A percentile compares a stretch with the other conserved stretches of the same genome.
These are phyloP conservation scores for Hypomyces rosellus DNA, from an alignment of 2,329 filamentous ascomycete genomes.

Conservation along the genomic window DNA sequence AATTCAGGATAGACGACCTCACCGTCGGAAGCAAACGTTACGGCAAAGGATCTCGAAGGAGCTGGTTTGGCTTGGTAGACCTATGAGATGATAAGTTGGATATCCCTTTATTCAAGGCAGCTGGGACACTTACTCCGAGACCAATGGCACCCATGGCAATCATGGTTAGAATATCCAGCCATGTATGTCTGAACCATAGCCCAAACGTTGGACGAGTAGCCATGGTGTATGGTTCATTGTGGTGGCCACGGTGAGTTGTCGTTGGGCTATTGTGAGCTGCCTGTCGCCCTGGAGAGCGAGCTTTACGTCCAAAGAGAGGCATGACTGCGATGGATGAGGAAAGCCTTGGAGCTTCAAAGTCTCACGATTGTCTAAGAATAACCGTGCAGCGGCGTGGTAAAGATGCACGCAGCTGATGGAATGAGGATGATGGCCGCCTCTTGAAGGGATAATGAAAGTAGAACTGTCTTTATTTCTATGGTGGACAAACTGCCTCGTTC, in stretches of 20 bases:
- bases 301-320: constrained; percentile 7
- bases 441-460: no score
- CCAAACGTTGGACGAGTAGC: constrained; percentile 53
- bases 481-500: no score
- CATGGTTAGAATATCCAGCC: constrained; percentile 65
- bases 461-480: no score
- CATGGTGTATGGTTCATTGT: constrained; percentile 33
- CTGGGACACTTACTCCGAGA: constrained; percentile 48
- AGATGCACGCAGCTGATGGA: no score
- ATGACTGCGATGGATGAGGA: neutral
- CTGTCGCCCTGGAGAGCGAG: neutral
- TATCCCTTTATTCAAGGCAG: neutral
- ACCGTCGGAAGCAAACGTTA: constrained; percentile 56
- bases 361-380: no score
- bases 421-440: no score
- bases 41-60: constrained; percentile 61
- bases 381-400: no score
- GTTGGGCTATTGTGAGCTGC: neutral
- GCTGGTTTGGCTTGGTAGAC: constrained; percentile 60
- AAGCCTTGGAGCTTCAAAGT: no score
- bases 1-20: constrained; percentile 65
- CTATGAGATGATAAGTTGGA: constrained; percentile 25
- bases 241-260: neutral
- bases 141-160: constrained; percentile 57
- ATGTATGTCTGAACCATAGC: constrained; percentile 63